These are phyloP conservation scores for Neopestalotiopsis sp. DNA, from an alignment of 2,329 filamentous ascomycete genomes.

Conservation along the genomic window DNA sequence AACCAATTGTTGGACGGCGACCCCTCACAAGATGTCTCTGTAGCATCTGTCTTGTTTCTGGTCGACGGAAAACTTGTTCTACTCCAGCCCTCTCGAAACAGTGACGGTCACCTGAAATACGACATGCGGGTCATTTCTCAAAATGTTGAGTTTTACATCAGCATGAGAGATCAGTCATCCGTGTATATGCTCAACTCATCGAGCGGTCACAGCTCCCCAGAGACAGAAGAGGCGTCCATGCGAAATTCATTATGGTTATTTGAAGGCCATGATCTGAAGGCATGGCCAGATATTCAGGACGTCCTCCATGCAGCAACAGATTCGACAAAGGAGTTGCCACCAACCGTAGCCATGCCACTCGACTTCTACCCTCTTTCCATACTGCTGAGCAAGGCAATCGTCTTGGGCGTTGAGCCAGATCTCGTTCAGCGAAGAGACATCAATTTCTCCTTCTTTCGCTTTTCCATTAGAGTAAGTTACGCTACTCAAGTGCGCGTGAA, in stretches of 20 bases:
- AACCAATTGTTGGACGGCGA: constrained; percentile 88
- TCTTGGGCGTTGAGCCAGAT: constrained; percentile 90
- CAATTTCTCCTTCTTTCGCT: constrained; percentile 87
- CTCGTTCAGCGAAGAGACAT: constrained; percentile 92
- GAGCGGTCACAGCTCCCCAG: constrained; percentile 32
- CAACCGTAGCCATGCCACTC: constrained; percentile 77
- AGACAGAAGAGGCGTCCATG: constrained; percentile 55
- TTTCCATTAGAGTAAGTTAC: constrained; percentile 77
- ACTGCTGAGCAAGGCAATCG: constrained; percentile 84
- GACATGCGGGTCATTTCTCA: constrained; percentile 97
- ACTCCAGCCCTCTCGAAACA: constrained; percentile 83
- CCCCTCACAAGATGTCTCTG: constrained; percentile 91
- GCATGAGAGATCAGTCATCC: constrained; percentile 83
- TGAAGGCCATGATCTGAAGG: constrained; percentile 82
- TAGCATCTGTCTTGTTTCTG: constrained; percentile 93
- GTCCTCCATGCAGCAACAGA: constrained; percentile 75
- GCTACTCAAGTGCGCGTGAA: neutral
- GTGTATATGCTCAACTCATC: constrained; percentile 35
- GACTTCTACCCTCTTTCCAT: constrained; percentile 96
- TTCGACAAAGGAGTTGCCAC: constrained; percentile 70
- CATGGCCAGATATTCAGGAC: constrained; percentile 89
- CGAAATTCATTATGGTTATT: constrained; percentile 94
- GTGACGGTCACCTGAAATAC: constrained; percentile 87
- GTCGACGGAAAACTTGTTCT: constrained; percentile 96
- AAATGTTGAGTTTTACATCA: constrained; percentile 92